phyloP scores from a whole-genome alignment of 345 rosid species.

The Lepidium sativum region DNA sequence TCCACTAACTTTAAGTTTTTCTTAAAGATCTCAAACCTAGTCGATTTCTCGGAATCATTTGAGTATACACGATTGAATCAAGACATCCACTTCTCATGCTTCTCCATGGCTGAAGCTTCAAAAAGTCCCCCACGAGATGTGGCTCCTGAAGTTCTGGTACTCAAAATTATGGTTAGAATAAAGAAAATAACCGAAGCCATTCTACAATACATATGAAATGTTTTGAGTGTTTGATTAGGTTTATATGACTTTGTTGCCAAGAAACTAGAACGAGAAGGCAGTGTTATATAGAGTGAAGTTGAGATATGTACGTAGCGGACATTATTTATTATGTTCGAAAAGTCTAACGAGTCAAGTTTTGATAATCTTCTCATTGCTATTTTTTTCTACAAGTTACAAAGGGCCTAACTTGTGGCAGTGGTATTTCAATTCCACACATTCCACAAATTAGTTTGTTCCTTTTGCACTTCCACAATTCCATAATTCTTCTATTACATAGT shows the following conservation, averaged over 20 bases:
- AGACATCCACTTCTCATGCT: conserved; percentile 34
- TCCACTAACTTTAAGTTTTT: conserved; percentile 34
- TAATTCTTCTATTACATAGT: too few species aligned
- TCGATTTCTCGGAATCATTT: conserved; percentile 21
- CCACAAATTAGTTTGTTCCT: too few species aligned
- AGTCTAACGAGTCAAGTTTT: background rate
- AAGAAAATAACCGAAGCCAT: background rate
- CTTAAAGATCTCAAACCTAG: conserved; percentile 31
- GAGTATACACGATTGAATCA: conserved; percentile 24
- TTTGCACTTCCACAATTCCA: too few species aligned
- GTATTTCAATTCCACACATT: too few species aligned
- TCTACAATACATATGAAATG: too few species aligned
- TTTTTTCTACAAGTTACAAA: too few species aligned
- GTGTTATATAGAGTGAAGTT: background rate
- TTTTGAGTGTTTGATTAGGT: background rate
- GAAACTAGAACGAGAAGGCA: background rate
- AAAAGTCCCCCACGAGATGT: background rate
- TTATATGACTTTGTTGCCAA: background rate
- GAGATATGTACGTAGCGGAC: background rate
- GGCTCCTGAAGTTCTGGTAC: background rate
- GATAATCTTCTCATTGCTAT: background rate
- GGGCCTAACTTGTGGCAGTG: too few species aligned
- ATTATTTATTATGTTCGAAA: background rate
- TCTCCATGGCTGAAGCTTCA: conserved; percentile 24
- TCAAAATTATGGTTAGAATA: background rate